phyloP scores from a whole-genome alignment of 495 filamentous ascomycete species.

The Glarea lozoyensis region DNA sequence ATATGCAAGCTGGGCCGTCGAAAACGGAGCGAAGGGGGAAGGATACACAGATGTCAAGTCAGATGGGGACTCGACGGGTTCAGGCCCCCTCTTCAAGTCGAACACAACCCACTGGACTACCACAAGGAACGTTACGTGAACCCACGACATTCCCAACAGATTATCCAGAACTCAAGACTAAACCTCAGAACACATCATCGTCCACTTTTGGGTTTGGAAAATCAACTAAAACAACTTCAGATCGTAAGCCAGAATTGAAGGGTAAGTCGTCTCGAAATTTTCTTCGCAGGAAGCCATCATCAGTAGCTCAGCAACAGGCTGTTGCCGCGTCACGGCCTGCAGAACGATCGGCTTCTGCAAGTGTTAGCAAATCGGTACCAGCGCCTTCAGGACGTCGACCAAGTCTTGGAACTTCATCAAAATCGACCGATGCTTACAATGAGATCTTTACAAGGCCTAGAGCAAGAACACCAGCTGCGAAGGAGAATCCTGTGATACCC shows the following conservation, averaged over 20 bases:
- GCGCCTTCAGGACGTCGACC: conserved; percentile 22
- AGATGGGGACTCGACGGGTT: conserved; percentile 7
- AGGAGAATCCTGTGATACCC: conserved; percentile 35
- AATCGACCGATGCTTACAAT: conserved; percentile 18
- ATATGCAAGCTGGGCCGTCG: conserved; percentile 3
- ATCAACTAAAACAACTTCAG: conserved; percentile 9
- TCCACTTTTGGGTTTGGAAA: conserved; percentile 19
- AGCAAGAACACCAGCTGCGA: conserved; percentile 4
- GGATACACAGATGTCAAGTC: conserved; percentile 14
- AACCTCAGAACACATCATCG: background rate
- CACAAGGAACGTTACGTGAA: conserved; percentile 15
- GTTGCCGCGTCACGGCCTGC: background rate
- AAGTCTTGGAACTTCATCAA: conserved; percentile 23
- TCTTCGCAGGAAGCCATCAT: conserved; percentile 39
- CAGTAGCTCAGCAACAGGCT: conserved; percentile 28
- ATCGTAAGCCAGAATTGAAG: conserved; percentile 12
- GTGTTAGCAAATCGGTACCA: conserved; percentile 13
- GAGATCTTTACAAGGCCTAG: conserved; percentile 18
- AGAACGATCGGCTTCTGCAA: conserved; percentile 12
- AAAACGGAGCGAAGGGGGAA: conserved; percentile 11
- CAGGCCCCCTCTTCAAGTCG: background rate
- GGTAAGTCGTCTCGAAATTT: conserved; percentile 29
- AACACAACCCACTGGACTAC: conserved; percentile 5
- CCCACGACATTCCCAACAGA: conserved; percentile 11
- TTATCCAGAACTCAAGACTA: conserved; percentile 5